These are phyloP conservation scores for Russula ochroleuca DNA, from an alignment of 768 basidiomycete genomes.

Conservation along the genomic window DNA sequence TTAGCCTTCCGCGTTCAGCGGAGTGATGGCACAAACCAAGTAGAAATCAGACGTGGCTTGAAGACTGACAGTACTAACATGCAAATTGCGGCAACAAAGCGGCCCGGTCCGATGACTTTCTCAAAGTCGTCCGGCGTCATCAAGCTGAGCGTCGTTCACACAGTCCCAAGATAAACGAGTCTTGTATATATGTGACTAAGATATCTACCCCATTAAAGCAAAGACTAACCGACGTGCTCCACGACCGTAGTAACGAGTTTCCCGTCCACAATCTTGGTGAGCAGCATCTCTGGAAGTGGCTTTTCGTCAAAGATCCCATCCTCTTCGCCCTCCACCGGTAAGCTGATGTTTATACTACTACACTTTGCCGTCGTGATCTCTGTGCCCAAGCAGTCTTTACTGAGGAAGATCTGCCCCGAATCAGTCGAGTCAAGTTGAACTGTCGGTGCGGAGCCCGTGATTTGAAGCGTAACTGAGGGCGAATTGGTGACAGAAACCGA, in stretches of 20 bases:
- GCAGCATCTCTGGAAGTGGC: conserved; percentile 94
- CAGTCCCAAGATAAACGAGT: background rate
- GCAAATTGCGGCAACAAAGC: background rate
- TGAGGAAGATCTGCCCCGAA: conserved; percentile 91
- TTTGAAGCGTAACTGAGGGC: conserved; percentile 89
- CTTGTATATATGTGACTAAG: background rate
- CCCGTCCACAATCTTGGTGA: conserved; percentile 72
- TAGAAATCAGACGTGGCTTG: background rate
- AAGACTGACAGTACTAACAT: background rate
- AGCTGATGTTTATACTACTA: conserved; percentile 83
- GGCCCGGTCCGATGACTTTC: background rate
- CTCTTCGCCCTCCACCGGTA: conserved; percentile 84
- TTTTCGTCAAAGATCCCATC: conserved; percentile 89
- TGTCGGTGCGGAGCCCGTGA: conserved; percentile 86
- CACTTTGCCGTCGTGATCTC: conserved; percentile 96
- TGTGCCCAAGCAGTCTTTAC: conserved; percentile 67
- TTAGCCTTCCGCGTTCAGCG: no score
- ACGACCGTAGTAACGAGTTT: conserved; percentile 86
- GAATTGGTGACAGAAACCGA: conserved; percentile 84
- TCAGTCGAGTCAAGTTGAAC: conserved; percentile 94
- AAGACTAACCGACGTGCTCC: conserved; percentile 64
- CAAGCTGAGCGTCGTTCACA: no score
- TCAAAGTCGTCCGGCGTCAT: no score
- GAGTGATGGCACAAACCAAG: background rate
- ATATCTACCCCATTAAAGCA: background rate